phyloP scores from a whole-genome alignment of 2,329 filamentous ascomycete genomes.

The Fusarium musae region DNA sequence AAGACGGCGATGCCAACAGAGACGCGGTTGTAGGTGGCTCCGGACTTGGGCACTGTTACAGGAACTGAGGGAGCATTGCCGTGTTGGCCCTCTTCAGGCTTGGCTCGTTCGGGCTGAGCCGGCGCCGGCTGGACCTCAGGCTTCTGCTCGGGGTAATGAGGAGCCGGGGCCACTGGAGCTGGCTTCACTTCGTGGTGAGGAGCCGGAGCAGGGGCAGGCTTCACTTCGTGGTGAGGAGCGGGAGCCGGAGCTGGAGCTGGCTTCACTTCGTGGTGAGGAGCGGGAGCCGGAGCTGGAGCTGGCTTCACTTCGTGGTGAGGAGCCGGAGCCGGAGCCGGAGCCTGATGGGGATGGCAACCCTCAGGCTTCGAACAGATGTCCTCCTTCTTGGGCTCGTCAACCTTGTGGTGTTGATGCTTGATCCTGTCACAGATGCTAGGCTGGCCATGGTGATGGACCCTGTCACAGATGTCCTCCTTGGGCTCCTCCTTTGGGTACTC shows the following conservation, averaged over 20 bases:
- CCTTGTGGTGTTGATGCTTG: constrained; percentile 1
- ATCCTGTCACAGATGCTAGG: constrained; percentile 5
- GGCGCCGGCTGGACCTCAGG: background rate
- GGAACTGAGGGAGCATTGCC: constrained; percentile 17
- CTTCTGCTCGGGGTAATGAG: background rate
- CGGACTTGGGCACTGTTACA: constrained; percentile 33
- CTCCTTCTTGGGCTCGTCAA: constrained; percentile 16
- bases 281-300: background rate
- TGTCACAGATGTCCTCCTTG: constrained; percentile 13
- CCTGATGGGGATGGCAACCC: background rate
- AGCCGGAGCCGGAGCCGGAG: background rate
- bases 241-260: background rate
- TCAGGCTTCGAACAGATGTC: constrained; percentile 20
- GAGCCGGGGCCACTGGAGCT: background rate
- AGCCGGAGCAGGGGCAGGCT: background rate
- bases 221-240: background rate
- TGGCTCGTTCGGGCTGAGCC: no score
- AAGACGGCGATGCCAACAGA: constrained; percentile 21
- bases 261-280: background rate
- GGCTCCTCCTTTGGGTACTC: background rate
- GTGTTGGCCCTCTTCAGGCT: background rate
- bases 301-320: background rate
- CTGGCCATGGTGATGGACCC: constrained; percentile 1
- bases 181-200: background rate
- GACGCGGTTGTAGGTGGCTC: constrained; percentile 22